These are phyloP conservation scores for Amaranthus tricolor DNA, from an alignment of 179 eudicot genomes.

Conservation along the genomic window DNA sequence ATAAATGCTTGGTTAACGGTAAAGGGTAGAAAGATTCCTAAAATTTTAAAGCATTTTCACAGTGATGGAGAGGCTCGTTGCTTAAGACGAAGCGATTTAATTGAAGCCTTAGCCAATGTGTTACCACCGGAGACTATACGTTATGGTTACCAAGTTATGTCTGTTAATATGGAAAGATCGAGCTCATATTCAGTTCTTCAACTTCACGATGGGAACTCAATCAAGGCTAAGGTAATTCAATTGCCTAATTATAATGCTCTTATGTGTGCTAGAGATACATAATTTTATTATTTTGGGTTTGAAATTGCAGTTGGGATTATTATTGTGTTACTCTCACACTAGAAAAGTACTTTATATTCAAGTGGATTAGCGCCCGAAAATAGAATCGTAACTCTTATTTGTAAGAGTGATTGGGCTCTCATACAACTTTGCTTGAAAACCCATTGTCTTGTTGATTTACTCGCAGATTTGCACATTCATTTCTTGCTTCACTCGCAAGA, in stretches of 20 bases:
- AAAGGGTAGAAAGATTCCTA: not conserved
- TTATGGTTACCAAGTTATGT: slow-evolving; percentile 31
- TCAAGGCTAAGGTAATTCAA: slow-evolving; percentile 36
- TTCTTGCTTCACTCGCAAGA: no score
- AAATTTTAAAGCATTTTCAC: not conserved
- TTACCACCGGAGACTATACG: slow-evolving; percentile 32
- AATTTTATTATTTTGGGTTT: no score
- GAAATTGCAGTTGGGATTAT: no score
- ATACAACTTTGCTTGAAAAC: no score
- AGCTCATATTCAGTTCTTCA: slow-evolving; percentile 28
- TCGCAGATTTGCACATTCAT: no score
- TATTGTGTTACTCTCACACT: no score
- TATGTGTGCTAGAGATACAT: no score
- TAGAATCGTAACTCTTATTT: no score
- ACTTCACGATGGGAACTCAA: slow-evolving; percentile 28
- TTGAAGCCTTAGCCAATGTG: slow-evolving; percentile 35
- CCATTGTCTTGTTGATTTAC: no score
- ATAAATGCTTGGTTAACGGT: not conserved
- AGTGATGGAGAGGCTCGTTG: slow-evolving; percentile 38
- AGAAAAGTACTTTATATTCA: no score
- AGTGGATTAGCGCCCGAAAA: no score
- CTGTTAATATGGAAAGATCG: slow-evolving; percentile 25
- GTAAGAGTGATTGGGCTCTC: no score
- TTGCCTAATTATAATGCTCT: not conserved
- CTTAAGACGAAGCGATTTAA: slow-evolving; percentile 30